Conservation (phyloP, 805 yeast genomes). For the Candida insectorum region DNA sequence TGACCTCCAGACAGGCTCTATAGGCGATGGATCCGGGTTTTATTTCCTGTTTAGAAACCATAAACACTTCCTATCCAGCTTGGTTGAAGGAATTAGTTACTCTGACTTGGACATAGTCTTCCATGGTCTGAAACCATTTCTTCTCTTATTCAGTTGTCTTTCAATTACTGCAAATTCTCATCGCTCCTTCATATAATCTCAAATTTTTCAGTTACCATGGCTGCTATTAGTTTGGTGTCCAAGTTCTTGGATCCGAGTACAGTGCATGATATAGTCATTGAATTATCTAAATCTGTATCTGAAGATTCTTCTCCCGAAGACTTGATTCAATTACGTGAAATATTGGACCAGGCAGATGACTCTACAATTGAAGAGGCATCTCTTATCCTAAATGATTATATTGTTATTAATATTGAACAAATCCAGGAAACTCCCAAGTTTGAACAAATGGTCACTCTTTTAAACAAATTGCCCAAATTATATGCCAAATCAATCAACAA, state of each 20-base stretch:
- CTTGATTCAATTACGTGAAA: constrained; percentile 21
- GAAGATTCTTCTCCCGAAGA: constrained; percentile 17
- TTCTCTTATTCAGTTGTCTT: too few species aligned
- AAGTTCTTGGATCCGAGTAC: constrained; percentile 20
- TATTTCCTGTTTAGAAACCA: too few species aligned
- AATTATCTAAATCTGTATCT: constrained; percentile 17
- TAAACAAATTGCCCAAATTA: constrained; percentile 16
- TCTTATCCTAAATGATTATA: constrained; percentile 3
- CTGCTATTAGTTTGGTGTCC: constrained; percentile 17
- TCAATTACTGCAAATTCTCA: too few species aligned
- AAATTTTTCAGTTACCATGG: constrained; percentile 1
- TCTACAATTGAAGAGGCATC: constrained; percentile 2
- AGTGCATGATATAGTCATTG: constrained; percentile 18
- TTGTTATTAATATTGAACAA: constrained; percentile 3
- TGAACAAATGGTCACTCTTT: too few species aligned
- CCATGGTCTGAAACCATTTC: too few species aligned
- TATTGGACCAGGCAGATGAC: constrained; percentile 19
- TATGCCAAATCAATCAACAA: constrained; percentile 11
- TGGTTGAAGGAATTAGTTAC: too few species aligned
- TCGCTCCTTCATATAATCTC: too few species aligned
- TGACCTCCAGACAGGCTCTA: too few species aligned
- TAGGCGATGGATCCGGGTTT: too few species aligned
- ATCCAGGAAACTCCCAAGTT: constrained; percentile 3
- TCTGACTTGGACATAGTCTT: too few species aligned
- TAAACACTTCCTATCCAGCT: too few species aligned